phyloP scores from a whole-genome alignment of 2,329 filamentous ascomycete species.

The Stromatinia cepivora region DNA sequence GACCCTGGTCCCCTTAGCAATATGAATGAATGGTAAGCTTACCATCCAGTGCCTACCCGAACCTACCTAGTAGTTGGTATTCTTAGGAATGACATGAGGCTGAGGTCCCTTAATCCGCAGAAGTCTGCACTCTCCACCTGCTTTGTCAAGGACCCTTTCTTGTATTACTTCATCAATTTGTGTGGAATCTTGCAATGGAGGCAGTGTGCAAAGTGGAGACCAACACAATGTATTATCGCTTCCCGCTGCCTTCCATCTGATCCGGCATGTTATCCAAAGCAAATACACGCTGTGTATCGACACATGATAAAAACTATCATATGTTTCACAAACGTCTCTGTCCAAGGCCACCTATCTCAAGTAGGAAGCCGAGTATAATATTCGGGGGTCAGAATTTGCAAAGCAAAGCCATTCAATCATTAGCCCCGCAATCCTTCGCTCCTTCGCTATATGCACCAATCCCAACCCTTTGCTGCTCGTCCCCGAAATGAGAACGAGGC shows the following conservation, averaged over 20 bases:
- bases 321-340: background rate
- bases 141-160: background rate
- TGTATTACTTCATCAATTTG: background rate
- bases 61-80: background rate
- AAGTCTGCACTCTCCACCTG: background rate
- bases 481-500: slow-evolving; percentile 13
- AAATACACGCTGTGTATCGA: background rate
- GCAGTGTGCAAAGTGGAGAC: slow-evolving; percentile 1
- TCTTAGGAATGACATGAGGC: slow-evolving; percentile 2
- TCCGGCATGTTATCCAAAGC: background rate
- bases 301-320: background rate
- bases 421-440: slow-evolving; percentile 6
- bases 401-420: background rate
- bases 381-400: background rate
- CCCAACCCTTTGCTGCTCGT: background rate
- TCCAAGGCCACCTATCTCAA: background rate
- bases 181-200: background rate
- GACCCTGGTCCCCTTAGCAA: background rate
- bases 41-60: background rate
- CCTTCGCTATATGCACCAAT: slow-evolving; percentile 9
- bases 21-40: background rate
- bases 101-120: background rate
- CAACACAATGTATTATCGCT: background rate
- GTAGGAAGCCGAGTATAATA: background rate
- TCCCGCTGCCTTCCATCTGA: background rate